These are phyloP conservation scores for Pelargonium citronellum DNA, from an alignment of 441 rosid species.

Conservation along the genomic window DNA sequence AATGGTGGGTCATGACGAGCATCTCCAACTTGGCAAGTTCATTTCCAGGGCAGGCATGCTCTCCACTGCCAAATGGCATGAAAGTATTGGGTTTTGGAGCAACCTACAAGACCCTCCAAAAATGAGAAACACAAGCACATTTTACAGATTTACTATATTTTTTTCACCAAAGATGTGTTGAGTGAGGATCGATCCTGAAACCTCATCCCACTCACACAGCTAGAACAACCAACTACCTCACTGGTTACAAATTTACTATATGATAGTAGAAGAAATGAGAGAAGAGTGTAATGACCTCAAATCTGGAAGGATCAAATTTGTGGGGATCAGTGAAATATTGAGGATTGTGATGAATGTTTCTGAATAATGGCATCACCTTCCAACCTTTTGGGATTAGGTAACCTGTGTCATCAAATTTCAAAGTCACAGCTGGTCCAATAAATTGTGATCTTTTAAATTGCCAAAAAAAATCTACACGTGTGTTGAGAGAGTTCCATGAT, in stretches of 20 bases:
- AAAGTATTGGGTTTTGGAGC: slow-evolving; percentile 57
- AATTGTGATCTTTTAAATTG: no score
- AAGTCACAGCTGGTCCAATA: slow-evolving; percentile 5
- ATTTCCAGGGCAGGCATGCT: slow-evolving; percentile 70
- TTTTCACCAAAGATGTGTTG: no score
- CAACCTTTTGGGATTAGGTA: slow-evolving; percentile 72
- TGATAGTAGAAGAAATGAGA: no score
- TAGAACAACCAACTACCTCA: no score
- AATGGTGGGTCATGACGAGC: slow-evolving; percentile 53
- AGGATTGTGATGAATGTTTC: slow-evolving; percentile 63
- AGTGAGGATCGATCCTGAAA: no score
- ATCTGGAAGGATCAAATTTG: slow-evolving; percentile 64
- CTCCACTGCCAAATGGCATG: slow-evolving; percentile 72
- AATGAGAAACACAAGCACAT: neutral
- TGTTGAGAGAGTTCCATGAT: neutral
- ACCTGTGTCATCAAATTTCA: slow-evolving; percentile 34
- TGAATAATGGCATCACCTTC: slow-evolving; percentile 77
- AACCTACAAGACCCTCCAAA: slow-evolving; percentile 27
- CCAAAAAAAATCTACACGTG: neutral
- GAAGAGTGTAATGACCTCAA: slow-evolving; percentile 39
- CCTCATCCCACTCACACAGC: no score
- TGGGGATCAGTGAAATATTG: slow-evolving; percentile 57
- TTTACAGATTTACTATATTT: neutral
- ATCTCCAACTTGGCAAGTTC: slow-evolving; percentile 77
- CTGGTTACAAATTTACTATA: no score